phyloP scores from a whole-genome alignment of 2,329 filamentous ascomycete species.

The Teratosphaeria destructans region DNA sequence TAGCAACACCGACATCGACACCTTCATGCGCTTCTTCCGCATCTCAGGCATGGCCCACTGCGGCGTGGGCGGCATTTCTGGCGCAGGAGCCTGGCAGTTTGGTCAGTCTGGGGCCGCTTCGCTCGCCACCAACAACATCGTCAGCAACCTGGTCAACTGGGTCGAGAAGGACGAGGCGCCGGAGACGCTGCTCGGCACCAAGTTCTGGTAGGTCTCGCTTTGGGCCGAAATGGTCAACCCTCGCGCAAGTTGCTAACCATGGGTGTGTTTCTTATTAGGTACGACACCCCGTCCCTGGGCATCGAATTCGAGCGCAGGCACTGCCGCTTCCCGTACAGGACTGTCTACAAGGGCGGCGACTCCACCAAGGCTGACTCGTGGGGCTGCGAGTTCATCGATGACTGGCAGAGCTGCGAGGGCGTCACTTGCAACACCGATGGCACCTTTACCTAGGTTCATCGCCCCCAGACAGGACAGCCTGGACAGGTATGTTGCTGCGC shows the following conservation, averaged over 20 bases:
- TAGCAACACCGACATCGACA: slow-evolving; percentile 24
- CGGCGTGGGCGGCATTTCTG: slow-evolving; percentile 30
- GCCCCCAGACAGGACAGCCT: too few species aligned
- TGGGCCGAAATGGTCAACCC: slow-evolving; percentile 27
- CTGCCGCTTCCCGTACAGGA: slow-evolving; percentile 30
- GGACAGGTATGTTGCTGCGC: too few species aligned
- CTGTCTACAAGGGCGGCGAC: slow-evolving; percentile 29
- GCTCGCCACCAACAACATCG: slow-evolving; percentile 29
- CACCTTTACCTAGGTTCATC: slow-evolving; percentile 6
- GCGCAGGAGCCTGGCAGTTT: slow-evolving; percentile 34
- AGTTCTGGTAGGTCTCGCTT: slow-evolving; percentile 20
- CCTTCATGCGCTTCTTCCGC: slow-evolving; percentile 40
- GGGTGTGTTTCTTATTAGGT: slow-evolving; percentile 11
- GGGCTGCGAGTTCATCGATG: slow-evolving; percentile 23
- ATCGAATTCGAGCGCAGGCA: slow-evolving; percentile 37
- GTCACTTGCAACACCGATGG: slow-evolving; percentile 11
- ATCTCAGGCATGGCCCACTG: slow-evolving; percentile 46
- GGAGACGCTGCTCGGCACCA: slow-evolving; percentile 31
- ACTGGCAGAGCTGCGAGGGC: slow-evolving; percentile 19
- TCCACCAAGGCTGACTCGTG: slow-evolving; percentile 26
- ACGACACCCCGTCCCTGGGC: slow-evolving; percentile 30
- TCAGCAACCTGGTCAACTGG: slow-evolving; percentile 35
- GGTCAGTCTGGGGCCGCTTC: slow-evolving; percentile 23
- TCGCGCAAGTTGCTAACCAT: slow-evolving; percentile 23
- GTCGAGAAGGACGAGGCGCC: slow-evolving; percentile 24